phyloP scores from a whole-genome alignment of 2,329 filamentous ascomycete genomes.

The Elsinoe necatrix region DNA sequence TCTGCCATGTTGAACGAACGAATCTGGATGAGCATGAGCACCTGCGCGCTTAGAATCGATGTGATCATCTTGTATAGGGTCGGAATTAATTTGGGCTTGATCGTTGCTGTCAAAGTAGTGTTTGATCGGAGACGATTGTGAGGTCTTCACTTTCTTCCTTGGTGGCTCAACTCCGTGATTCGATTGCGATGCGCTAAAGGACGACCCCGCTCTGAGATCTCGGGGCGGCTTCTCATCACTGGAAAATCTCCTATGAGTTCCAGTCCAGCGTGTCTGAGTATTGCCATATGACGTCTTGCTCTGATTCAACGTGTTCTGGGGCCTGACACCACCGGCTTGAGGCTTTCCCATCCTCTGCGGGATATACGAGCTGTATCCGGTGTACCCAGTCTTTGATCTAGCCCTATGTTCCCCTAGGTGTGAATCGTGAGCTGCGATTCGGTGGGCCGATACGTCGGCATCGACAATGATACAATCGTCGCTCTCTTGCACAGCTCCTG shows the following conservation, averaged over 20 bases:
- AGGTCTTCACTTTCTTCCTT: not conserved
- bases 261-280: not conserved
- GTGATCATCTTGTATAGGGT: not conserved
- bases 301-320: not conserved
- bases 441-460: no score
- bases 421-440: no score
- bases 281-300: not conserved
- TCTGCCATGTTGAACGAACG: not conserved
- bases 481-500: not conserved
- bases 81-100: not conserved
- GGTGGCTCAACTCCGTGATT: not conserved
- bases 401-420: no score
- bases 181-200: not conserved
- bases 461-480: not conserved
- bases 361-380: no score
- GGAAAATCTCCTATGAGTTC: not conserved
- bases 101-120: not conserved
- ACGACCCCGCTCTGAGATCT: not conserved
- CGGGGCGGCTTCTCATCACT: not conserved
- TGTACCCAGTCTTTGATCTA: no score
- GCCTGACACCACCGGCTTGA: not conserved
- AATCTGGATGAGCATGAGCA: not conserved
- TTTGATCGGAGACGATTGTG: not conserved
- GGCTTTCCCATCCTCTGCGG: not conserved
- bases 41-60: slow-evolving; percentile 2